Evolutionary conservation across 148 eudicot species (phyloP).

Genomic region (Camellia japonica): DNA sequence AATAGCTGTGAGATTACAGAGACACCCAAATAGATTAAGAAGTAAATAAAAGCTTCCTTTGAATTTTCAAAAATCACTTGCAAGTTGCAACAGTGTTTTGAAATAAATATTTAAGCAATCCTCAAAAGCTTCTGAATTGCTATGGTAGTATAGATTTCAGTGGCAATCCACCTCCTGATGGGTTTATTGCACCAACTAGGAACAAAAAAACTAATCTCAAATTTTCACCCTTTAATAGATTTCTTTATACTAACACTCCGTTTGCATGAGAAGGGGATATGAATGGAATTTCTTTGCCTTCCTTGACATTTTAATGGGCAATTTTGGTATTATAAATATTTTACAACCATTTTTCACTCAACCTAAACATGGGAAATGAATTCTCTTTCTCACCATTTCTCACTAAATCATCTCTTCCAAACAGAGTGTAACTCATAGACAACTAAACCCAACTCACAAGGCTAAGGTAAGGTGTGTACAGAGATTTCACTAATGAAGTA

Average conservation of each 20-base stretch:
- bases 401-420: no score
- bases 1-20: background rate
- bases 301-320: no score
- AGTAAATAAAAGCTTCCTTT: conserved; percentile 9
- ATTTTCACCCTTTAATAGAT: no score
- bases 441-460: background rate
- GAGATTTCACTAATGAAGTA: background rate
- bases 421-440: background rate
- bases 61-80: background rate
- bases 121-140: background rate
- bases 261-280: no score
- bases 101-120: background rate
- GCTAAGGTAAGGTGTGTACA: background rate
- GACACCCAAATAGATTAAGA: background rate
- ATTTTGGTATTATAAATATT: no score
- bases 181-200: background rate
- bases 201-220: no score
- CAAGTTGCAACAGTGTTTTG: background rate
- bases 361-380: no score
- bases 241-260: no score
- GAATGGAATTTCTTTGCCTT: no score
- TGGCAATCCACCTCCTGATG: background rate
- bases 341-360: no score
- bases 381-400: background rate
- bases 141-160: background rate